Percentiles rank a stretch among this genome's conserved stretches.
These are phyloP conservation scores for Pseudogymnoascus pannorum DNA, from an alignment of 2,329 filamentous ascomycete genomes.

Conservation along the genomic window DNA sequence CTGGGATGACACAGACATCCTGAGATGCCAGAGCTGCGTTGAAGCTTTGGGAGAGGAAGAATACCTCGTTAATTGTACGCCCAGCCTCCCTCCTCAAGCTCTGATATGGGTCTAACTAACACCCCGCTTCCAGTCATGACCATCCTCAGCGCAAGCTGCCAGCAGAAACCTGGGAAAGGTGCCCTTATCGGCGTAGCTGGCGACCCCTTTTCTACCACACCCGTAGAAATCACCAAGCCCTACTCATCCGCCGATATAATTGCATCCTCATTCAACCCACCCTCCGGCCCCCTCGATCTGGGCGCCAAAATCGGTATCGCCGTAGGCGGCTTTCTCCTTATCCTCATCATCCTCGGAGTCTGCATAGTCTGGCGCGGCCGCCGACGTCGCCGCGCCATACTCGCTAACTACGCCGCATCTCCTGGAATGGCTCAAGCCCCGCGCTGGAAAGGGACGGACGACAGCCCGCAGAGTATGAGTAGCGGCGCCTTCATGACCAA, in stretches of 20 bases:
- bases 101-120: neutral
- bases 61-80: conserved; percentile 21
- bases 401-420: conserved; percentile 31
- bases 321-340: conserved; percentile 15
- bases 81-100: neutral
- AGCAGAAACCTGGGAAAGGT: conserved; percentile 19
- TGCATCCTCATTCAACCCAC: neutral
- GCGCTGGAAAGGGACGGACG: conserved; percentile 1
- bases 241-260: neutral
- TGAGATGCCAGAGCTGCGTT: conserved; percentile 18
- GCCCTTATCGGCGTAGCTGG: conserved; percentile 21
- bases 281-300: conserved; percentile 14
- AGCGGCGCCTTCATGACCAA: conserved; percentile 2
- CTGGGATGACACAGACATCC: conserved; percentile 17
- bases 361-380: conserved; percentile 39
- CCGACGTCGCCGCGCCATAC: conserved; percentile 44
- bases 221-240: conserved; percentile 19
- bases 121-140: conserved; percentile 19
- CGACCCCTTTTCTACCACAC: conserved; percentile 21
- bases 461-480: neutral
- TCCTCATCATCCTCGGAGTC: conserved; percentile 15
- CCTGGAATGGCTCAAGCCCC: neutral
- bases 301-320: conserved; percentile 23
- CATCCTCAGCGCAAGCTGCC: conserved; percentile 24
- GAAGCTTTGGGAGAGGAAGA: conserved; percentile 6